These are phyloP conservation scores for Ambrosia artemisiifolia DNA, from an alignment of 129 eudicot species.

Conservation along the genomic window DNA sequence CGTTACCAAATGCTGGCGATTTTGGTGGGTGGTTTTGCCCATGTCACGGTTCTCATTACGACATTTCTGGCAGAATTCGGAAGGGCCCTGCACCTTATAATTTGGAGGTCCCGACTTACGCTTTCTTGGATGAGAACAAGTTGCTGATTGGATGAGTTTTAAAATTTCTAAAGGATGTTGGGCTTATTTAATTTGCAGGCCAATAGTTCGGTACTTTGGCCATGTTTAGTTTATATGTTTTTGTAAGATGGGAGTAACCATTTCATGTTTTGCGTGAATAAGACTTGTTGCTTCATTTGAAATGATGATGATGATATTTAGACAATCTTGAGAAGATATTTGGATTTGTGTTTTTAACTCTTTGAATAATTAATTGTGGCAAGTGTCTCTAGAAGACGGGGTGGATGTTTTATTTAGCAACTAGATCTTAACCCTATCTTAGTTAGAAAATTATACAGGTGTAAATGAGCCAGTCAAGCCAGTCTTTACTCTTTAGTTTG, in stretches of 20 bases:
- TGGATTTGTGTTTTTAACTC: too few relatives aligned
- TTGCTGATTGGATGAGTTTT: conserved; percentile 46
- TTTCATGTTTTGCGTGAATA: conserved; percentile 32
- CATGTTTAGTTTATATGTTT: conserved; percentile 17
- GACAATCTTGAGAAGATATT: too few relatives aligned
- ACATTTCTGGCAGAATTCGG: conserved; percentile 64
- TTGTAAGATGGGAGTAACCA: conserved; percentile 27
- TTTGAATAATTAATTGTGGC: too few relatives aligned
- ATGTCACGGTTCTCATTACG: conserved; percentile 65
- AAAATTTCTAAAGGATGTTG: conserved; percentile 17
- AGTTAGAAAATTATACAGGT: too few relatives aligned
- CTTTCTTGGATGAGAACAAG: conserved; percentile 53
- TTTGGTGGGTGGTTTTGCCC: conserved; percentile 72
- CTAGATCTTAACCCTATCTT: too few relatives aligned
- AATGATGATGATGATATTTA: not conserved
- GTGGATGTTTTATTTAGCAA: too few relatives aligned
- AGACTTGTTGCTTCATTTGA: conserved; percentile 18
- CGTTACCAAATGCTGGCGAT: conserved; percentile 68
- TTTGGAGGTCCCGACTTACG: conserved; percentile 60
- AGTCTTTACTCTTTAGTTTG: too few relatives aligned
- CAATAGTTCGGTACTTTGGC: conserved; percentile 13
- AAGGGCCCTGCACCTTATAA: conserved; percentile 72
- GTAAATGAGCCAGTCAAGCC: too few relatives aligned
- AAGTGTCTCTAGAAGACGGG: too few relatives aligned
- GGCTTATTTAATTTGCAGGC: conserved; percentile 13